Percentiles rank a stretch among this genome's conserved stretches.
Evolutionary conservation across 1,284 basidiomycete species (phyloP).

Genomic region (Neolentinus lepideus): DNA sequence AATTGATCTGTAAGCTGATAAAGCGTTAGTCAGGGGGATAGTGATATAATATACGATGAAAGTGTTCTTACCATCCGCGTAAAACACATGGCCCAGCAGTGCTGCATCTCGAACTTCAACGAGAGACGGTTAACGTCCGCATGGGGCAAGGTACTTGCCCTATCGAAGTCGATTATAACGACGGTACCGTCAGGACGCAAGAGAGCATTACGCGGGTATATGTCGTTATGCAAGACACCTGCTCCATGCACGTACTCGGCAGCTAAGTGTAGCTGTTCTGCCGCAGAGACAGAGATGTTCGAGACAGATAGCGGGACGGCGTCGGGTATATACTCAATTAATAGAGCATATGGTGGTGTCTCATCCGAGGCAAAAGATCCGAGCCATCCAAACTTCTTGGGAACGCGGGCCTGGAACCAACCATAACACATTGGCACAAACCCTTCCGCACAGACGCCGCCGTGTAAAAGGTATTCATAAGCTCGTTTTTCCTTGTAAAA

Average conservation of each 20-base stretch:
- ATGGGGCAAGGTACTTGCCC: background rate
- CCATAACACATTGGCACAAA: conserved; percentile 9
- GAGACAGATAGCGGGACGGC: background rate
- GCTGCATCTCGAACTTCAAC: background rate
- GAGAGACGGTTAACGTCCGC: background rate
- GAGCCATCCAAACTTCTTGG: background rate
- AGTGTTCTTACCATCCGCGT: background rate
- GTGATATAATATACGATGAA: background rate
- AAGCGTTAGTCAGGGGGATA: background rate
- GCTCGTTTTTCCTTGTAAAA: conserved; percentile 4
- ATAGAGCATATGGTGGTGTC: background rate
- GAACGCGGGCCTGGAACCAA: conserved; percentile 3
- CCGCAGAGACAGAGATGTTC: background rate
- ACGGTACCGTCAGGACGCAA: background rate
- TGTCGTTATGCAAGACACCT: background rate
- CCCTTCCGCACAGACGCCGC: conserved; percentile 6
- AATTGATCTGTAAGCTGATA: background rate
- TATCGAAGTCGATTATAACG: background rate
- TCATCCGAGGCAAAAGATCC: background rate
- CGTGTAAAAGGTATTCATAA: conserved; percentile 9
- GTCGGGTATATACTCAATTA: background rate
- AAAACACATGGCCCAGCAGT: background rate
- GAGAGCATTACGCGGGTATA: background rate
- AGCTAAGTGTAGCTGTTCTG: background rate
- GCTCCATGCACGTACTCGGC: background rate